Evolutionary conservation across 2,329 filamentous ascomycete genomes (phyloP), one percentile per base, ranked within the genome.

Genomic region (Phialemonium atrogriseum): DNA sequence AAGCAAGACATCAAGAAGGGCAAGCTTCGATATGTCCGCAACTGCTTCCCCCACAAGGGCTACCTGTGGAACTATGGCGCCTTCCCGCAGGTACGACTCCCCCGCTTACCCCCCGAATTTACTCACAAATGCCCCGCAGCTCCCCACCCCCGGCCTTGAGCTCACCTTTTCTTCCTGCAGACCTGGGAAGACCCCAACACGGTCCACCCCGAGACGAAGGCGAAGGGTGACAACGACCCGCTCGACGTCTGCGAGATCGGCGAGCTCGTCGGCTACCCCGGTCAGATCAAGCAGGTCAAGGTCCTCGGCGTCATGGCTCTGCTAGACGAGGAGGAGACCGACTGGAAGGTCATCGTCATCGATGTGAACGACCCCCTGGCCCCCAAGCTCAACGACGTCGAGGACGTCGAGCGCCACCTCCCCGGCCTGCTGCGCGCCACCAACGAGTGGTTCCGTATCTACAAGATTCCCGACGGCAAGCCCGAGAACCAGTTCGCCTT

Each of bases 371-470:
- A 98, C 70, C 89, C 91, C 48, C 75, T 98, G 44, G 91, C 91
- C 35, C 66, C 84, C 56, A 94, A 94, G 78, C 83, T 98, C 59
- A 89, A 98, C 70, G 89, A 96, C 62, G 81, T 96, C 43, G 91
- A 96, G 77, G 91, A 98, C 59, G 91, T 98, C 49, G 91, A 98
- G 77, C 82, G 89, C 58, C 91, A 96, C 71, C 80, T 98, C 37
- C 91, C 91, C 39, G 91, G 91, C 51, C 85, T 98, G 38, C 77
- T 98, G 60, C 84, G 91, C 49, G 91, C 91, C 58, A 96, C 89
- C 59, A 98, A 98, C 59, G 91, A 98, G 74, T 98, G 91, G 91
- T 98, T 98, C 87, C 87, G 91, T 64, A 98, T 98, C 78, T 98
- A 98, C 83, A 98, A 98, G 77, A 98, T 98, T 67, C 91, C 91